Evolutionary conservation across 768 basidiomycete species (phyloP), one percentile per base, ranked within the genome.

Genomic region (Leccinum fibrillosum): DNA sequence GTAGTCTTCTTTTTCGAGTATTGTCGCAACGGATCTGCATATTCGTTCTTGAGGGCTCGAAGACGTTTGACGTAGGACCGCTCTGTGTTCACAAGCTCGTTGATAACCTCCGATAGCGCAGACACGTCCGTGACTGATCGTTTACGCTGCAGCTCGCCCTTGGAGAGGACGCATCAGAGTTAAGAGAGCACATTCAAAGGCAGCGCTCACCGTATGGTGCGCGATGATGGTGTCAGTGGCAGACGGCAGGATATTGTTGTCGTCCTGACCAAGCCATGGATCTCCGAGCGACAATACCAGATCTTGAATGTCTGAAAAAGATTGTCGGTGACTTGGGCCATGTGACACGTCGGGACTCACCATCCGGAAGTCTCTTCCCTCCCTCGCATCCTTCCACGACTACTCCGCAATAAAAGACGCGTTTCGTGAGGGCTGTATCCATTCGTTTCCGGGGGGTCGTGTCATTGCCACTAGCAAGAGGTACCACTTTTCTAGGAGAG

Each of bases 81-180:
- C 71, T 98, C 95, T 12, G 94, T 98, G 35, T 84, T 81, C 15
- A 97, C 83, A 17, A 98, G 82, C 73, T 98, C 95, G 61, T 88
- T 87, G 62, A 96, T 80, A 56, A 91, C 82, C 50, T 91, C 87
- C 30, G 80, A 74, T 49, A 95, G 78, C 13, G 86, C 83, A 57
- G 85, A 81, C 35, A 83, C 71, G 66, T 90, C 81, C 17, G 89
- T 83, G 50, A 83, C 75, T 11, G 86, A 81, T 50, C 86, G 85
- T 70, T 84, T 71, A 30, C 75, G 81, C 57, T 82, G 63, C 4
- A 47, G 49, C 34, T 65, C 70, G 52, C 58, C 66, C 73, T 42
- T 42, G 42, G n/a, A 42, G 55, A 55, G 45, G 15, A 50, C 5
- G 19, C n/a, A 58, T 69, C 21, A 71, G 64, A 55, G 32, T 28